These are phyloP conservation scores for Colletotrichum orchidophilum DNA, from an alignment of 2,329 filamentous ascomycete genomes.

Conservation along the genomic window DNA sequence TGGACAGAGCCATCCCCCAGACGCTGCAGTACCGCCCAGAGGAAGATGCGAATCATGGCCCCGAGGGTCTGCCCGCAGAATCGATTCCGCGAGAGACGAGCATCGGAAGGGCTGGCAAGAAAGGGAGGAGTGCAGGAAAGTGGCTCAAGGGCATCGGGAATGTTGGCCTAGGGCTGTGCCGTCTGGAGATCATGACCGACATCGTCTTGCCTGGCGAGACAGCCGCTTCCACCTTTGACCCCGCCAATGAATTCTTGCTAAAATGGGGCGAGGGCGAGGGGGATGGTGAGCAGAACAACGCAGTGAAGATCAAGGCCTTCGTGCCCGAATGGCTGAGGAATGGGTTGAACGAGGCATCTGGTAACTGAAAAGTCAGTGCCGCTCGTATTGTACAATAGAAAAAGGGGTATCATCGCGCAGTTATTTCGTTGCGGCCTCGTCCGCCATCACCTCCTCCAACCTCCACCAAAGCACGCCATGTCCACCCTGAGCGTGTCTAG, in stretches of 20 bases:
- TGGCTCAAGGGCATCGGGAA: slow-evolving; percentile 85
- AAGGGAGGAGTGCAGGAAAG: slow-evolving; percentile 80
- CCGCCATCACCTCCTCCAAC: not conserved
- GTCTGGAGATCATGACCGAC: slow-evolving; percentile 91
- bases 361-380: slow-evolving; percentile 22
- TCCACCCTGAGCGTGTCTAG: not conserved
- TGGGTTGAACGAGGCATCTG: slow-evolving; percentile 45
- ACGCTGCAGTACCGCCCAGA: slow-evolving; percentile 58
- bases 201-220: slow-evolving; percentile 74
- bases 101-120: slow-evolving; percentile 62
- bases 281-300: slow-evolving; percentile 43
- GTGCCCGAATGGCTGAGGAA: slow-evolving; percentile 79
- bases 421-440: not conserved
- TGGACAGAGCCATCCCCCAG: slow-evolving; percentile 47
- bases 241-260: slow-evolving; percentile 46
- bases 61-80: slow-evolving; percentile 44
- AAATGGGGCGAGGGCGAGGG: slow-evolving; percentile 32
- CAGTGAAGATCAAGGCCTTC: slow-evolving; percentile 77
- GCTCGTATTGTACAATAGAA: slow-evolving; percentile 24
- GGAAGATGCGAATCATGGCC: slow-evolving; percentile 34
- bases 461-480: not conserved
- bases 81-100: slow-evolving; percentile 55
- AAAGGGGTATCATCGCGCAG: slow-evolving; percentile 31
- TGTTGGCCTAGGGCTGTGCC: slow-evolving; percentile 85
- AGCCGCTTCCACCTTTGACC: slow-evolving; percentile 70